phyloP scores from a whole-genome alignment of 306 rosid species.

The Medicago ruthenica region DNA sequence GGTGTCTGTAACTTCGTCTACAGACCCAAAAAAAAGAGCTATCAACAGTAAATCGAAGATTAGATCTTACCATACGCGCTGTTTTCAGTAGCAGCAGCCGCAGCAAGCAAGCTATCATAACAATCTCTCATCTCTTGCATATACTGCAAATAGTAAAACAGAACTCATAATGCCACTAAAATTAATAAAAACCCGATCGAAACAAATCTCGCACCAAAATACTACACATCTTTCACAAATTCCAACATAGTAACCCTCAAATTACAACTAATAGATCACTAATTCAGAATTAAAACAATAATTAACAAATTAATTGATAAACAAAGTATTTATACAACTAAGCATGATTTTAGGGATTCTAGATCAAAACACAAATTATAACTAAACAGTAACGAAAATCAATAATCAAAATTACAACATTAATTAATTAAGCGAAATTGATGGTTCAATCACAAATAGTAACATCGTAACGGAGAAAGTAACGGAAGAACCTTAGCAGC shows the following conservation, averaged over 20 bases:
- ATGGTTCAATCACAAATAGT: neutral
- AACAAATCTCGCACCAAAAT: neutral
- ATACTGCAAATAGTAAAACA: slow-evolving; percentile 54
- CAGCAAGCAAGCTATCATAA: slow-evolving; percentile 85
- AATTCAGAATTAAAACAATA: neutral
- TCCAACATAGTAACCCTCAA: neutral
- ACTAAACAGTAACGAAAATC: neutral
- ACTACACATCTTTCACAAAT: neutral
- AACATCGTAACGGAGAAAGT: neutral
- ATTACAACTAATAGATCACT: neutral
- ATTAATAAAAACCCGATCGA: neutral
- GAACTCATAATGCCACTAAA: slow-evolving; percentile 30
- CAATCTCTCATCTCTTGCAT: slow-evolving; percentile 87
- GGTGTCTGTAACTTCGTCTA: too few relatives aligned
- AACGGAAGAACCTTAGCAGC: slow-evolving; percentile 61
- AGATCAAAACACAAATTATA: slow-evolving; percentile 10
- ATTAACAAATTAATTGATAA: too few relatives aligned
- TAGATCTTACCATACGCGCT: slow-evolving; percentile 71
- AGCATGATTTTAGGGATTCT: neutral
- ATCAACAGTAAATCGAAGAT: slow-evolving; percentile 23
- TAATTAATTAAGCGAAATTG: neutral
- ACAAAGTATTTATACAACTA: neutral
- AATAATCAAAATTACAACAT: slow-evolving; percentile 1
- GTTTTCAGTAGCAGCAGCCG: slow-evolving; percentile 87
- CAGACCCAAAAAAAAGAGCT: neutral